Percentiles rank a stretch among this genome's conserved stretches.
Evolutionary conservation across 2,329 filamentous ascomycete genomes (phyloP).

Genomic region (Cucurbitaria berberidis): DNA sequence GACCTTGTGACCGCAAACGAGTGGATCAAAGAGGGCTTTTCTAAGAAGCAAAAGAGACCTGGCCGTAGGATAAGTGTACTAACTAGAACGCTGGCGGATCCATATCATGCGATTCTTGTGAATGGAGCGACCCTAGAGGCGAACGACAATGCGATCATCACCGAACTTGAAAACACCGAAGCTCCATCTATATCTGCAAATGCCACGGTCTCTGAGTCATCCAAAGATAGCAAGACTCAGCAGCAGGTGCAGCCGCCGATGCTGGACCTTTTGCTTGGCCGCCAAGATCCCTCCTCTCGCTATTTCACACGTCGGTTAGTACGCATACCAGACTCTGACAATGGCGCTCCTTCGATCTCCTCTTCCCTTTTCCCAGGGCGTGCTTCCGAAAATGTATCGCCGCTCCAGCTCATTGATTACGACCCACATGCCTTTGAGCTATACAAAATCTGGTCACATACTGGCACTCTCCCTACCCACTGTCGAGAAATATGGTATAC

Average conservation of each 20-base stretch:
- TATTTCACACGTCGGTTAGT: background rate
- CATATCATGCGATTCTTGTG: background rate
- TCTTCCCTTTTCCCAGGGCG: background rate
- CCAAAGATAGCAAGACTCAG: background rate
- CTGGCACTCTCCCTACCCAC: background rate
- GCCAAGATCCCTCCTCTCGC: background rate
- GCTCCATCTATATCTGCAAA: background rate
- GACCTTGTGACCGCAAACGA: background rate
- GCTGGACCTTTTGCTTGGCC: background rate
- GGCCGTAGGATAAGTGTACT: background rate
- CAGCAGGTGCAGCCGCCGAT: background rate
- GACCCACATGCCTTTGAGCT: constrained; percentile 5
- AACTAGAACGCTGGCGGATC: background rate
- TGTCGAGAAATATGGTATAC: background rate
- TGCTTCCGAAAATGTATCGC: background rate
- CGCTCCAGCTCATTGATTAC: background rate
- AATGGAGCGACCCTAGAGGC: background rate
- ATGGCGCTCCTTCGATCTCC: background rate
- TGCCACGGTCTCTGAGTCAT: background rate
- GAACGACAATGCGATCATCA: background rate
- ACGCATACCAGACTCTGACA: background rate
- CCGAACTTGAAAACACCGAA: background rate
- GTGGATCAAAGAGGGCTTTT: background rate
- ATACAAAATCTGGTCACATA: constrained; percentile 3
- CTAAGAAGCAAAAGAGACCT: background rate